These are phyloP conservation scores for Pseudogymnoascus verrucosus DNA, from an alignment of 2,329 filamentous ascomycete species.

Conservation along the genomic window DNA sequence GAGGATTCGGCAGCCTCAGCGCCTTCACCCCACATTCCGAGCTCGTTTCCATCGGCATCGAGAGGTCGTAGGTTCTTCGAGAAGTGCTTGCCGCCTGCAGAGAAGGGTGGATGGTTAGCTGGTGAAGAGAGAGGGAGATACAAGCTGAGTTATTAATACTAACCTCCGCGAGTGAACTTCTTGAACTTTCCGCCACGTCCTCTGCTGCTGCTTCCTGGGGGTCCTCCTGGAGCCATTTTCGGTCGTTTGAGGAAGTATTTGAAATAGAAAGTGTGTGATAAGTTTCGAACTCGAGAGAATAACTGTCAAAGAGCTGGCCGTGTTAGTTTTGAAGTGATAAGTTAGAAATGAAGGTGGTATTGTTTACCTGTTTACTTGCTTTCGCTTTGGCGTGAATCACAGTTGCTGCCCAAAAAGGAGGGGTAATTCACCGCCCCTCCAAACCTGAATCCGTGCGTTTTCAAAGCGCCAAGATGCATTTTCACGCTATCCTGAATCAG, in stretches of 20 bases:
- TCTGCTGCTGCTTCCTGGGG: constrained; percentile 37
- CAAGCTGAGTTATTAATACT: constrained; percentile 22
- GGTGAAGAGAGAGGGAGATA: neutral
- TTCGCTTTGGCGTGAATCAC: constrained; percentile 8
- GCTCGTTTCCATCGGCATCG: constrained; percentile 80
- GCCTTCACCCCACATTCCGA: constrained; percentile 57
- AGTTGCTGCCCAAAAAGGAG: constrained; percentile 9
- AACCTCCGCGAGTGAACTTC: constrained; percentile 89
- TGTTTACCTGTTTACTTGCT: constrained; percentile 5
- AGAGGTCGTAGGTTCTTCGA: constrained; percentile 83
- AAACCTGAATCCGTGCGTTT: constrained; percentile 9
- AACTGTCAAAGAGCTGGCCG: neutral
- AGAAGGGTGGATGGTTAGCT: constrained; percentile 17
- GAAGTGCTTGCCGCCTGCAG: constrained; percentile 83
- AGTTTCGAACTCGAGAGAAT: constrained; percentile 10
- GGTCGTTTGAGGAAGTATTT: constrained; percentile 13
- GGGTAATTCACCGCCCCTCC: constrained; percentile 10
- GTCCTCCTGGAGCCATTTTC: constrained; percentile 44
- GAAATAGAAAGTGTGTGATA: constrained; percentile 6
- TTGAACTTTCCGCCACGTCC: constrained; percentile 89
- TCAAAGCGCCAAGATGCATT: neutral
- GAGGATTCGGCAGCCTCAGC: constrained; percentile 44
- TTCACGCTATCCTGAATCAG: constrained; percentile 3
- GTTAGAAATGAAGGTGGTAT: constrained; percentile 9
- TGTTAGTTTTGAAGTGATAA: neutral